A percentile compares a stretch with the other conserved stretches of the same genome.
Evolutionary conservation across 2,329 filamentous ascomycete species (phyloP).

Genomic region (Ceratocystis eucalypticola): DNA sequence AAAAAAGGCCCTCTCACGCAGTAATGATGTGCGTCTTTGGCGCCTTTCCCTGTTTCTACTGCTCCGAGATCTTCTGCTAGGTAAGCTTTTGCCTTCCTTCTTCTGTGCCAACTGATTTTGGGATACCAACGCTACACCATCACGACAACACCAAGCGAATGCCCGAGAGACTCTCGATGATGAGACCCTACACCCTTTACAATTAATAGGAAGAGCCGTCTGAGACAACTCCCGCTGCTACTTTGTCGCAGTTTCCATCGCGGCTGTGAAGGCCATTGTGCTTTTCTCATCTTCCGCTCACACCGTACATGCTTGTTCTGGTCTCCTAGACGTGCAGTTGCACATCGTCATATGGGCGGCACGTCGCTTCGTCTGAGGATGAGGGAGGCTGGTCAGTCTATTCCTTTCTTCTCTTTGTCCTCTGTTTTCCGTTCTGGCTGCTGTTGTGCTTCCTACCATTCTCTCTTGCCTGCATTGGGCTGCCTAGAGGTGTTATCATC

Average conservation of each 20-base stretch:
- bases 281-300: slow-evolving; percentile 18
- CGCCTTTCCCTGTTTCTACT: background rate
- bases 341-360: slow-evolving; percentile 27
- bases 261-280: slow-evolving; percentile 20
- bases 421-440: background rate
- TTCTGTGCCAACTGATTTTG: background rate
- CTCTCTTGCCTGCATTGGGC: background rate
- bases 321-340: slow-evolving; percentile 20
- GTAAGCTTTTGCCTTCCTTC: background rate
- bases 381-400: slow-evolving; percentile 8
- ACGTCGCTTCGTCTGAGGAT: slow-evolving; percentile 5
- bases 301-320: slow-evolving; percentile 14
- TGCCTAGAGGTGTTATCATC: background rate
- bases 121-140: background rate
- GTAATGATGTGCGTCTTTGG: background rate
- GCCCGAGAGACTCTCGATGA: slow-evolving; percentile 23
- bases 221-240: slow-evolving; percentile 25
- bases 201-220: slow-evolving; percentile 32
- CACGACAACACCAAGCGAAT: background rate
- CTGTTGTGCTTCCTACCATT: no score
- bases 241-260: slow-evolving; percentile 21
- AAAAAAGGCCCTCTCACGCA: background rate
- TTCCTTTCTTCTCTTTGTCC: background rate
- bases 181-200: slow-evolving; percentile 27
- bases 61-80: background rate